A percentile compares a stretch with the other conserved stretches of the same genome.
Evolutionary conservation across 495 filamentous ascomycete genomes (phyloP).

Genomic region (Penicillium coffeae): DNA sequence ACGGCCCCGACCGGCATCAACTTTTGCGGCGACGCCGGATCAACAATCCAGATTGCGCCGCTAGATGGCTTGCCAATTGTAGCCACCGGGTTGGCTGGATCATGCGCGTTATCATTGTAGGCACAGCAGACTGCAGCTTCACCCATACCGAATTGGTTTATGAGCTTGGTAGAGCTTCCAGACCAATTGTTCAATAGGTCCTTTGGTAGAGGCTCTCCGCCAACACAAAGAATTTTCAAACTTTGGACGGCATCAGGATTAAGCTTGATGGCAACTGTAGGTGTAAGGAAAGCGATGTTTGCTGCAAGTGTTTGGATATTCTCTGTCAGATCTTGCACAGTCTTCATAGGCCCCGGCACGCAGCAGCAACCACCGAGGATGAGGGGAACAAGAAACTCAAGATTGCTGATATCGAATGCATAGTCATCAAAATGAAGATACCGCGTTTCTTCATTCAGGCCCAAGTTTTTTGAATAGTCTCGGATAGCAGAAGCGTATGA

Average conservation of each 20-base stretch:
- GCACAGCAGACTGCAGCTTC: conserved; percentile 32
- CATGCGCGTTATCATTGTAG: conserved; percentile 13
- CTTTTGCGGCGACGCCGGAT: conserved; percentile 40
- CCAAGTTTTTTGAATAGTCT: conserved; percentile 12
- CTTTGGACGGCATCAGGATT: conserved; percentile 26
- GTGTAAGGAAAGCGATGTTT: conserved; percentile 39
- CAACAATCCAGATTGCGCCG: conserved; percentile 48
- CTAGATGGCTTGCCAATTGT: conserved; percentile 15
- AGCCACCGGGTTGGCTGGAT: neutral
- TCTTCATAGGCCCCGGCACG: conserved; percentile 32
- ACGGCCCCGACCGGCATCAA: conserved; percentile 50
- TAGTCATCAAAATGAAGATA: conserved; percentile 44
- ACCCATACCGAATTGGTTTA: conserved; percentile 57
- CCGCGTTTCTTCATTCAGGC: conserved; percentile 15
- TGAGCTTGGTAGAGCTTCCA: conserved; percentile 24
- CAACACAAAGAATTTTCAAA: conserved; percentile 33
- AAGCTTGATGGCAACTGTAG: conserved; percentile 36
- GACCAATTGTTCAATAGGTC: conserved; percentile 45
- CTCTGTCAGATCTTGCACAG: conserved; percentile 26
- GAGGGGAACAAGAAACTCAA: conserved; percentile 38
- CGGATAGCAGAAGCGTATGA: conserved; percentile 24
- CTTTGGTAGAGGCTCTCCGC: conserved; percentile 43
- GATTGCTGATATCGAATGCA: conserved; percentile 41
- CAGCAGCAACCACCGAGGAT: conserved; percentile 44
- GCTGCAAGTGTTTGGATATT: conserved; percentile 31